Conservation (phyloP, 2,329 filamentous ascomycete genomes). For the Nothophaeocryptopus gaeumannii region DNA sequence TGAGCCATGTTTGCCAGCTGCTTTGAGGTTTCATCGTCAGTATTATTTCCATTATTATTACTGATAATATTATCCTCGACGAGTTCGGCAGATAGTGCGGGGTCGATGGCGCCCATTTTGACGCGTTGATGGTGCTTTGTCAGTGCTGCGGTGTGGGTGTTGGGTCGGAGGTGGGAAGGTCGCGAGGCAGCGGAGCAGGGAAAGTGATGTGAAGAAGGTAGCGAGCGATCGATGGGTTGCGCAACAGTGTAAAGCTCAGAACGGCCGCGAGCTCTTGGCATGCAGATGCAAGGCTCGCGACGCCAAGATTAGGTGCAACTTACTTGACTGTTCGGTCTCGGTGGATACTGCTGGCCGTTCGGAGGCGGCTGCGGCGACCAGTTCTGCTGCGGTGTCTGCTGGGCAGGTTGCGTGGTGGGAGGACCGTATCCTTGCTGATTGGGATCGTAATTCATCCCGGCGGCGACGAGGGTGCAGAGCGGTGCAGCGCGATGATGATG, state of each 20-base stretch:
- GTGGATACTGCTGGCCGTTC: conserved; percentile 35
- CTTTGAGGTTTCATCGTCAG: conserved; percentile 28
- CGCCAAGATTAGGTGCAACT: conserved; percentile 24
- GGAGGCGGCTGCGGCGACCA: conserved; percentile 33
- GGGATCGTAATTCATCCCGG: conserved; percentile 20
- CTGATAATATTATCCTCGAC: background rate
- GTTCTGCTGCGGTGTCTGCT: conserved; percentile 21
- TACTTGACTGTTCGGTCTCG: conserved; percentile 31
- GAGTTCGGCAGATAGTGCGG: conserved; percentile 26
- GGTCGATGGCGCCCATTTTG: conserved; percentile 33
- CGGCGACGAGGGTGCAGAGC: background rate
- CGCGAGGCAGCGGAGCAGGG: conserved; percentile 2
- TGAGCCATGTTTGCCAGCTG: conserved; percentile 38
- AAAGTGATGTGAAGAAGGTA: conserved; percentile 6
- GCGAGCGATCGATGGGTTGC: conserved; percentile 4
- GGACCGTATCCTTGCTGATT: conserved; percentile 4
- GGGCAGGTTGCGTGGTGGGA: conserved; percentile 23
- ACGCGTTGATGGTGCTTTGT: conserved; percentile 5
- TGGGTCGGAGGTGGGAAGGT: conserved; percentile 2
- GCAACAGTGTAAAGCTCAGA: conserved; percentile 18
- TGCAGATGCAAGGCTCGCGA: conserved; percentile 21
- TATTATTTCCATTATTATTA: conserved; percentile 4
- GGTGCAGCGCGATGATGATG: background rate
- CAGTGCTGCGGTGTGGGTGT: background rate
- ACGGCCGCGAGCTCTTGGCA: background rate